Base-by-base conservation (phyloP, 2,329 filamentous ascomycete species). In the Botryosphaeria agaves region DNA sequence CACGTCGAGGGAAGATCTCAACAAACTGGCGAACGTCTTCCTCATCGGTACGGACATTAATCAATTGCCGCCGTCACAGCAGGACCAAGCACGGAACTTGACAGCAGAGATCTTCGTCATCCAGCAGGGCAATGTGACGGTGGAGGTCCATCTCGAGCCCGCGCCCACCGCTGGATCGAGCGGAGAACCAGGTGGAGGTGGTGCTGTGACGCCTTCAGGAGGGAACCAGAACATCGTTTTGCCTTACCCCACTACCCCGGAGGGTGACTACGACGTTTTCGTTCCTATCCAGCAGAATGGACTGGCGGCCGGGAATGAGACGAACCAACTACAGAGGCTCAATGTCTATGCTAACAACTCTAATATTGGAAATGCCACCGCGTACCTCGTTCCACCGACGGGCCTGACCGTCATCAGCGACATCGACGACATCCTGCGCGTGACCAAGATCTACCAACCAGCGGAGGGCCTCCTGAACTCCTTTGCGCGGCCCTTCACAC, bases 361-460 rank as follows among this genome's bases (percentile, higher is more conserved):
- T 2, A 47, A 64, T 26, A 68, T 66, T 1, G 79, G 79, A 32
- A 85, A 85, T 42, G 67, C 74, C 4, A 85, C 79, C 1, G 75
- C 76, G 0, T 85, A 81, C 45, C 66, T 85, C 1, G 76, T 85
- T 0, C 79, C 80, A 0, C 58, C 70, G 0, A 58, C 62, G 9
- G 80, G 80, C 12, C 53, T 82, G 14, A 84, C 79, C 1, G 62
- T 85, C 36, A 58, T 85, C 40, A 79, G 72, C 1, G 80, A 85
- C 43, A 80, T 85, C 36, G 79, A 84, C 40, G 80, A 85, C 44
- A 82, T 83, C 34, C 64, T 84, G 0, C 72, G 79, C n/a, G 57
- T 84, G 2, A 85, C 79, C 33, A 80, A 82, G 52, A 85, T 85
- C 46, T 85, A 81, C 48, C 52, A 78, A 28, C 79, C 79, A 0